Evolutionary conservation across 1,139 yeast species (phyloP), one percentile per base, ranked within the genome.

Genomic region (Suhomyces kunorum): DNA sequence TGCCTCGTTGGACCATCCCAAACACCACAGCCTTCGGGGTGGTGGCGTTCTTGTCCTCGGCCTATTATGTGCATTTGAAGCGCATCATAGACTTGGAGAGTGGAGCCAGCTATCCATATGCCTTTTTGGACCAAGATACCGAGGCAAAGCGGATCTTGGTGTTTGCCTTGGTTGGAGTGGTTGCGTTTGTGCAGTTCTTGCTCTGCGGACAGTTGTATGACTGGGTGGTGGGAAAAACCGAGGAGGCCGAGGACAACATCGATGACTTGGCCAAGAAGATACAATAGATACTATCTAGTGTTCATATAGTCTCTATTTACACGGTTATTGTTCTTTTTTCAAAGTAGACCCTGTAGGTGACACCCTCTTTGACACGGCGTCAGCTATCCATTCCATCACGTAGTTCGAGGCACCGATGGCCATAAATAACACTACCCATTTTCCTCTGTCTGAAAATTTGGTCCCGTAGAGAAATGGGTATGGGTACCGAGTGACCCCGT

Each of bases 21-120:
- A 58, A 53, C 31, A 56, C 46, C 36, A 65, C 61, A 0, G 83
- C 81, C 0, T 64, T 79, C 41, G 34, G 56, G 0, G 50, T 72
- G 8, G 64, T 77, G 24, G 48, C 64, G 1, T 32, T 51, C 0
- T 55, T 81, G 26, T 69, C 84, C 0, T 45, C 61, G 0, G 62
- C 65, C 3, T 84, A 83, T 56, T 83, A 85, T 77, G 54, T 62
- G 32, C 70, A 72, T 58, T 64, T 83, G 40, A 70, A 75, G 42
- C 38, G 53, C 16, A 58, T 81, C 45, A 66, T 83, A 23, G 76
- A 74, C 42, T 60, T 73, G 25, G 65, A 61, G 17, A 57, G 50
- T 29, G 84, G 77, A 8, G 66, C 64, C 2, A 43, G 42, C 19
- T 83, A 78, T 51, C 92, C 92, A 0, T 83, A 83, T 54, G 83